Evolutionary conservation across 2,329 filamentous ascomycete genomes (phyloP).

Genomic region (Colletotrichum zoysiae): DNA sequence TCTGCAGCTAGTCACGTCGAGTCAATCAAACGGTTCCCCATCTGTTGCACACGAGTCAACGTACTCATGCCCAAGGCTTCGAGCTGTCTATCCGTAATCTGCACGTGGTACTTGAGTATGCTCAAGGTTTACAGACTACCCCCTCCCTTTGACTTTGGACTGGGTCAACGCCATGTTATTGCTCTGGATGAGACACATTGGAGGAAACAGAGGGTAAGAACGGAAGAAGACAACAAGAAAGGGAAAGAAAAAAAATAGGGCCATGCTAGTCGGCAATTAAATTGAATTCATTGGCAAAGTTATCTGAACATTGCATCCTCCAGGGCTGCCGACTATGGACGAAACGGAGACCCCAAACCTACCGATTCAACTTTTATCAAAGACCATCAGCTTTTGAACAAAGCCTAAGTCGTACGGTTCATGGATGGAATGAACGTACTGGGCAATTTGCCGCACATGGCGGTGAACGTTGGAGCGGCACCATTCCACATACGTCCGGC

Average conservation of each 20-base stretch:
- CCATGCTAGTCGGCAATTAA: background rate
- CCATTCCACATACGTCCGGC: background rate
- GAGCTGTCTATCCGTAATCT: background rate
- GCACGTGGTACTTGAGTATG: background rate
- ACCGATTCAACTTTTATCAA: no score
- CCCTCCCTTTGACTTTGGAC: background rate
- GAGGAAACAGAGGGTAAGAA: background rate
- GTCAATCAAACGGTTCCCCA: background rate
- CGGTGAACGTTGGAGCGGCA: background rate
- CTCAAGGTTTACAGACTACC: background rate
- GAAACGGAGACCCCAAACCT: background rate
- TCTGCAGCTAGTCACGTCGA: background rate
- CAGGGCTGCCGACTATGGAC: background rate
- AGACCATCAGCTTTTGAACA: background rate
- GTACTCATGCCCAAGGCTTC: background rate
- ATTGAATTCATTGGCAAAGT: background rate
- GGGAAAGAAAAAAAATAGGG: background rate
- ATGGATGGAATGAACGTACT: background rate
- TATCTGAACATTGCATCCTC: background rate
- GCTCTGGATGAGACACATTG: background rate
- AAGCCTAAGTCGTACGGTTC: background rate
- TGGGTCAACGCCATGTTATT: background rate
- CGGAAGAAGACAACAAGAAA: background rate
- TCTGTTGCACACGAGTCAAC: background rate
- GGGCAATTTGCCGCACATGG: background rate